Evolutionary conservation across 1,284 basidiomycete species (phyloP).

Genomic region (Polyporus tsugae): DNA sequence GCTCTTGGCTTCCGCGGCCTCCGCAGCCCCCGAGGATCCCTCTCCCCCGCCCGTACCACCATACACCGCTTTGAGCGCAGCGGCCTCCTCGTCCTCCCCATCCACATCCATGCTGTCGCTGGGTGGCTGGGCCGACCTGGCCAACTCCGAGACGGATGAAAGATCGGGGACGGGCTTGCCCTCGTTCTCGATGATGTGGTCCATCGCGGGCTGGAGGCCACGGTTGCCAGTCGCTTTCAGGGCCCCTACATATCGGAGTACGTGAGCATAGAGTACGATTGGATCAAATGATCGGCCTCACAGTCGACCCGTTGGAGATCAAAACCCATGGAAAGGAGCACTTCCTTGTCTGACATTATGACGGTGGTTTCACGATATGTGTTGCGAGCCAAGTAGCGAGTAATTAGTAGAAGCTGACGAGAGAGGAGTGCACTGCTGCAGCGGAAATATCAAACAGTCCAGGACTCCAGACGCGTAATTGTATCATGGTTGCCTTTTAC

Average conservation of each 20-base stretch:
- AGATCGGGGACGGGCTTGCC: slow-evolving; percentile 77
- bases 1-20: slow-evolving; percentile 74
- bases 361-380: not conserved
- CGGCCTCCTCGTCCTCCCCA: slow-evolving; percentile 77
- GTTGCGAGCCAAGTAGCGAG: not conserved
- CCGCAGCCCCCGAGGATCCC: slow-evolving; percentile 28
- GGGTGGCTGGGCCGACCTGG: slow-evolving; percentile 22
- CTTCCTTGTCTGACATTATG: slow-evolving; percentile 78
- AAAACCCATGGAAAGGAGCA: slow-evolving; percentile 87
- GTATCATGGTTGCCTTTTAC: slow-evolving; percentile 16
- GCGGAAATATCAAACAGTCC: too few relatives aligned
- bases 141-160: slow-evolving; percentile 40
- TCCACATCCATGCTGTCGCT: slow-evolving; percentile 58
- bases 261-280: slow-evolving; percentile 9
- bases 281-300: slow-evolving; percentile 48
- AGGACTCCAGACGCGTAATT: slow-evolving; percentile 11
- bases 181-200: slow-evolving; percentile 83
- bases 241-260: slow-evolving; percentile 70
- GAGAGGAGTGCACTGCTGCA: not conserved
- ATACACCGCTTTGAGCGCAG: slow-evolving; percentile 63
- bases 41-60: slow-evolving; percentile 23
- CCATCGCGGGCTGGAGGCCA: slow-evolving; percentile 90
- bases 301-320: slow-evolving; percentile 85
- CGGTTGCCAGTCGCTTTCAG: slow-evolving; percentile 80
- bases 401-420: not conserved